phyloP scores from a whole-genome alignment of 176 grass and related monocot genomes.

The Oryza nivara region DNA sequence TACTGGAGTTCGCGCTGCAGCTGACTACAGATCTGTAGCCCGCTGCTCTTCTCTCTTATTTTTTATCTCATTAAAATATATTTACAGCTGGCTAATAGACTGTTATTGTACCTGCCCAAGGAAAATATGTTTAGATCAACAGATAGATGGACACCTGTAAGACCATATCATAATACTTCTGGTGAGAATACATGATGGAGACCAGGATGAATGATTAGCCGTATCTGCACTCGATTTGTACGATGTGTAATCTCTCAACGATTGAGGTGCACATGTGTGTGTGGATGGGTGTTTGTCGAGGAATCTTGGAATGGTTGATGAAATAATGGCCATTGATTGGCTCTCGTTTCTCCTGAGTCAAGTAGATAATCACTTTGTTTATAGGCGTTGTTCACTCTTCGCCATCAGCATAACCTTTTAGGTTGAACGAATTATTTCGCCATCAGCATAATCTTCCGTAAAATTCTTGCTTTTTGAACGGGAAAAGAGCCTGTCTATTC shows the following conservation, averaged over 20 bases:
- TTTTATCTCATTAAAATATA: no score
- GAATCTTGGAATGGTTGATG: constrained; percentile 19
- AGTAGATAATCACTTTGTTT: not conserved
- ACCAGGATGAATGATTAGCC: not conserved
- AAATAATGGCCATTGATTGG: constrained; percentile 15
- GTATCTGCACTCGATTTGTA: not conserved
- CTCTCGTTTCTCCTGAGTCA: not conserved
- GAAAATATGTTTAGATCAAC: not conserved
- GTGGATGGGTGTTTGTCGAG: not conserved
- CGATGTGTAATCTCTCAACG: constrained; percentile 18
- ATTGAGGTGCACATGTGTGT: constrained; percentile 1
- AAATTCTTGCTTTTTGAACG: no score
- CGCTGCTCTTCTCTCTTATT: no score
- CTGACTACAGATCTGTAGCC: no score
- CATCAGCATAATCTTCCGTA: no score
- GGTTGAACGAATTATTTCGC: no score
- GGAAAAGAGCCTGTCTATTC: no score
- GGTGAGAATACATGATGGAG: not conserved
- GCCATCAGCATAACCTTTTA: no score
- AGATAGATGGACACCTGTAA: not conserved
- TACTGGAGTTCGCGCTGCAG: no score
- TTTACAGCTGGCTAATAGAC: no score
- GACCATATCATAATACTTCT: not conserved
- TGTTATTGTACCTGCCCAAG: not conserved
- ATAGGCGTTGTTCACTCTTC: not conserved